Base-by-base conservation (phyloP, 768 basidiomycete genomes). In the Gyrodon lividus region DNA sequence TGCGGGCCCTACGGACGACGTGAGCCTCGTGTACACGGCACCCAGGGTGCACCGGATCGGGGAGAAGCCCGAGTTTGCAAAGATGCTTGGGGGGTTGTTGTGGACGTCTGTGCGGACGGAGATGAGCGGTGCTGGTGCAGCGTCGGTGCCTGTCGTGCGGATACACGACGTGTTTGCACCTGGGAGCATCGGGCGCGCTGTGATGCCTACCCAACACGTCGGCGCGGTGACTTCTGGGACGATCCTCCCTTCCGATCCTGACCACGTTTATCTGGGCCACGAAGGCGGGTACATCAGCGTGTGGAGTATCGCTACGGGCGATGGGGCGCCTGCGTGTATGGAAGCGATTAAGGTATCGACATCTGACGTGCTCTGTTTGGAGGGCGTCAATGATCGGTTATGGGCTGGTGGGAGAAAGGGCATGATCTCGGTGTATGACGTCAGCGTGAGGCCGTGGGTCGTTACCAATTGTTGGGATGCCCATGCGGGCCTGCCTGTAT, bases 401-500 rank as follows among this genome's bases (percentile, higher is more conserved):
- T 98, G 96, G 96, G 88, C 83, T 8, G 96, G 96, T 0, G 83
- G 82, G 24, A 67, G 96, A 54, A 89, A 83, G 55, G 96, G 96
- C 0, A 76, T 77, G 66, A 89, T 98, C 41, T 76, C 84, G 13
- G 89, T 84, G 2, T 97, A 89, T 67, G 92, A 95, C 64, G 81
- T 89, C 28, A 68, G 72, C 9, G 69, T 75, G 17, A 78, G 77
- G 53, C 93, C 94, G 13, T 98, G 95, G 94, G 67, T 83, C 17
- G 82, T 89, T 53, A 91, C 87, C 52, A 98, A 97, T 66, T 76
- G 77, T 34, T 98, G 95, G 95, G 78, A 77, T 54, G 94, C 92
- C 12, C 92, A 96, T 66, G 70, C 73, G 17, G 75, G 78, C 44
- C 60, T 86, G 51, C 86, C 89, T 0, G 82, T 92, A 42, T 64